Percentiles rank a stretch among this genome's conserved stretches.
These are phyloP conservation scores for Elsinoe necatrix DNA, from an alignment of 2,329 filamentous ascomycete genomes.

Conservation along the genomic window DNA sequence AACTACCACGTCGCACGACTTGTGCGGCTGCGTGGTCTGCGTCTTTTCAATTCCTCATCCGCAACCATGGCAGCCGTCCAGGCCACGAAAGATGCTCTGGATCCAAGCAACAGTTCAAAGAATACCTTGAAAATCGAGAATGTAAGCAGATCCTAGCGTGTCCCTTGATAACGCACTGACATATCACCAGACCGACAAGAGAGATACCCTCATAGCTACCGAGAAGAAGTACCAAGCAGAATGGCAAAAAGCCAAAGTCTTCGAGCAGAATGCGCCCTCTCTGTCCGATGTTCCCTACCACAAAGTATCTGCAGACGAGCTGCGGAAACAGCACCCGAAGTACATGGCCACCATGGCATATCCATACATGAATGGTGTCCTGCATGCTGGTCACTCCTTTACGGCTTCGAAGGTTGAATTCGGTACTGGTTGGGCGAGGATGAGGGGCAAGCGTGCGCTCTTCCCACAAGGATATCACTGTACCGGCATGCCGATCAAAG, in stretches of 20 bases:
- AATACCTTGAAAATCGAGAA: conserved; percentile 61
- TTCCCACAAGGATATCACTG: conserved; percentile 94
- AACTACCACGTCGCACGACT: conserved; percentile 17
- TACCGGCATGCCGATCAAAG: conserved; percentile 97
- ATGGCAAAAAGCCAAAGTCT: conserved; percentile 71
- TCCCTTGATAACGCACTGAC: conserved; percentile 26
- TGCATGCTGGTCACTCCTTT: conserved; percentile 84
- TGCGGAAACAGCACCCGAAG: conserved; percentile 77
- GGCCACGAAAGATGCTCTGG: conserved; percentile 46
- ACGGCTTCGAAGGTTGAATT: conserved; percentile 92
- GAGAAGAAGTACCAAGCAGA: conserved; percentile 89
- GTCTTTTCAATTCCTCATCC: conserved; percentile 18
- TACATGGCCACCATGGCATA: conserved; percentile 78
- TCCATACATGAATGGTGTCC: conserved; percentile 76
- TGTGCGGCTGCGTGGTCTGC: conserved; percentile 28
- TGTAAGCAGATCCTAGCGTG: conserved; percentile 29
- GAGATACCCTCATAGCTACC: conserved; percentile 68
- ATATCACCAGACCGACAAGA: conserved; percentile 63
- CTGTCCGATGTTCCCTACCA: conserved; percentile 67
- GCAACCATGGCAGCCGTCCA: conserved; percentile 41
- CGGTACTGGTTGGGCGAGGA: conserved; percentile 72
- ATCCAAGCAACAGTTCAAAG: conserved; percentile 46
- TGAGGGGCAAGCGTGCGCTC: conserved; percentile 79
- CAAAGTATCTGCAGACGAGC: conserved; percentile 62
- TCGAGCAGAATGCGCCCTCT: conserved; percentile 78